Evolutionary conservation across 371 early-diverging fungal genomes (phyloP), one percentile per base, ranked within the genome.

Genomic region (Nematocida sp.): DNA sequence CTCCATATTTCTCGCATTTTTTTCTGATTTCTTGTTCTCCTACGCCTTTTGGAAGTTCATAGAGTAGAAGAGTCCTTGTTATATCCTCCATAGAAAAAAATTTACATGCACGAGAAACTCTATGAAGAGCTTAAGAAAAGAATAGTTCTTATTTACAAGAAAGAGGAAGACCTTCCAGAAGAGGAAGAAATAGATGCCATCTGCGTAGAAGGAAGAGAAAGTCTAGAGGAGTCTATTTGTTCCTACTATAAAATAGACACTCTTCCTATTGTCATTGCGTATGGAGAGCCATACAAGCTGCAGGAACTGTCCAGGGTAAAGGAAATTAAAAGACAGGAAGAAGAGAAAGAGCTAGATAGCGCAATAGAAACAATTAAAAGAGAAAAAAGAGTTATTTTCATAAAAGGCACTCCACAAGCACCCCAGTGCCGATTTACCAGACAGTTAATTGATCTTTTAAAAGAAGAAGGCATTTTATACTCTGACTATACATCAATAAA

Each of bases 311-410:
- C 53, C 16, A 39, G 50, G 28, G 48, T 59, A 16, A 36, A 61
- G 9, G 65, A 66, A n/a, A 54, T 36, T 4, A 65, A 57, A 16
- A 45, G 20, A 45, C 42, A 67, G 33, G 33, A 26, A 38, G 54
- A 63, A 67, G 50, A 79, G 23, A n/a, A 35, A 35, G 23, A 40
- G 16, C n/a, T 53, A 38, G 25, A 69, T 20, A 63, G 23, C 3
- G 64, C 65, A 35, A 63, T 81, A 13, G 56, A 77, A 7, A 35
- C 38, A 18, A 69, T 81, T 20, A 48, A 78, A n/a, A 66, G 61
- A 11, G 51, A 68, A n/a, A 87, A 88, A 38, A 87, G 88, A 55
- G 89, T 93, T 55, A 88, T 92, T 88, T 92, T 93, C 79, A 92
- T 95, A 56, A 95, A 93, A 86, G 95, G 95, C 1, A 69, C 79